Conservation (phyloP, 352 stramenopile species). For the Halophytophthora batemanensis region DNA sequence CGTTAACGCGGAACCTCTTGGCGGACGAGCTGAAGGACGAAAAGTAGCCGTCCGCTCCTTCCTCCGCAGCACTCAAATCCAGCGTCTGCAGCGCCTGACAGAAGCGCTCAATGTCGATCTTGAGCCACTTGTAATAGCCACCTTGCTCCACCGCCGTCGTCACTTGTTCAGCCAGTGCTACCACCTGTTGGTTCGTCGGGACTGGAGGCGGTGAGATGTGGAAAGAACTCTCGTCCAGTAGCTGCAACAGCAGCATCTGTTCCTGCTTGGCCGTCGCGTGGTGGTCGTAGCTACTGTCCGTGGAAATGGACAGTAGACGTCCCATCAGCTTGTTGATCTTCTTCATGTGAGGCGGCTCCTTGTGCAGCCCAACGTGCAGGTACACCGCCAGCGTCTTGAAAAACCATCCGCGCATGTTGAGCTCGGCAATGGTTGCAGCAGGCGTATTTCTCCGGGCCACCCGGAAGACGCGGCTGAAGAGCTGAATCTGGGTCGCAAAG, state of each 20-base stretch:
- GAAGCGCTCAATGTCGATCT: conserved; percentile 76
- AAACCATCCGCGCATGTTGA: conserved; percentile 84
- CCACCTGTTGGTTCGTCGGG: conserved; percentile 65
- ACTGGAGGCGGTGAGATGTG: conserved; percentile 56
- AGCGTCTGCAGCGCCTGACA: conserved; percentile 56
- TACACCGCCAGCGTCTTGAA: conserved; percentile 80
- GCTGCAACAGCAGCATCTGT: conserved; percentile 66
- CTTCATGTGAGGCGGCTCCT: conserved; percentile 70
- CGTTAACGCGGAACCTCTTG: conserved; percentile 63
- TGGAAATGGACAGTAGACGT: conserved; percentile 36
- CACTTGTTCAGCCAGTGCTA: conserved; percentile 63
- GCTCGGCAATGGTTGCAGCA: conserved; percentile 39
- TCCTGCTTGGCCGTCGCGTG: conserved; percentile 34
- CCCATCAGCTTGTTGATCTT: conserved; percentile 63
- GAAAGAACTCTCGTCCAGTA: conserved; percentile 67
- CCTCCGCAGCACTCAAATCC: conserved; percentile 43
- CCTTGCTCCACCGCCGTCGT: conserved; percentile 53
- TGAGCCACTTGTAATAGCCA: conserved; percentile 76
- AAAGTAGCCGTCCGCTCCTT: conserved; percentile 38
- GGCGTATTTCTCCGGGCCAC: conserved; percentile 36
- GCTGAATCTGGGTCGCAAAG: conserved; percentile 62
- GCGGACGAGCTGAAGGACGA: conserved; percentile 24
- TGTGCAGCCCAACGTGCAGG: conserved; percentile 66
- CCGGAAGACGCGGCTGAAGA: conserved; percentile 51
- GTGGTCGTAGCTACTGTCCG: conserved; percentile 19